Evolutionary conservation across 495 filamentous ascomycete species (phyloP), one percentile per base, ranked within the genome.

Genomic region (Aspergillus panamensis): DNA sequence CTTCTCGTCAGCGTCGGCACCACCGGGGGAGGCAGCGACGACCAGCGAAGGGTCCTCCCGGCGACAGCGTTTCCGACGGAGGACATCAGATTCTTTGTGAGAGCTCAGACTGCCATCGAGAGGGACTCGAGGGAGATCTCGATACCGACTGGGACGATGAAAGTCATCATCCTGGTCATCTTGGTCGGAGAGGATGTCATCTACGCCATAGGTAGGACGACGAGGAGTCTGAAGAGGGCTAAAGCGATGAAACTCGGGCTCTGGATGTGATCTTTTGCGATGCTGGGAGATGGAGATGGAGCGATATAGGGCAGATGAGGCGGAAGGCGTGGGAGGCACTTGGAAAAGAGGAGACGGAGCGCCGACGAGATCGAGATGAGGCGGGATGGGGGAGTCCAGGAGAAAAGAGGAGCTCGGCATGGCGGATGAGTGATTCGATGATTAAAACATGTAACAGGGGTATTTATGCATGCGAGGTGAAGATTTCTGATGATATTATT

Each of bases 341-440:
- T 84, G 87, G 67, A 91, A 92, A 63, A 92, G 71, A 54, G 82
- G 80, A 5, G 82, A 82, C 58, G 74, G 78, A 29, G 79, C 73
- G 54, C 76, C 81, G 35, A 68, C 82, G 69, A 64, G 80, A 73
- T 82, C 85, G 67, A 73, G 73, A 70, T 73, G 78, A 20, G 73
- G 79, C 51, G 79, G 73, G n/a, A 81, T 72, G 20, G 76, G 68
- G 31, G 74, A 63, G 52, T 86, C 82, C 51, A 80, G 71, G 54
- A 79, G 72, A 62, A 82, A 79, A 48, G 74, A 72, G 17, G 72
- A 61, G 49, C 66, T 73, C 39, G 78, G 77, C 73, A 83, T 78
- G 48, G 77, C 74, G 39, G 60, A 62, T 60, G 62, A 66, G 37
- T 60, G 58, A 53, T 39, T 21, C 35, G n/a, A 43, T 47, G 9